phyloP scores from a whole-genome alignment of 495 filamentous ascomycete species.

The Neurospora tetrasperma region DNA sequence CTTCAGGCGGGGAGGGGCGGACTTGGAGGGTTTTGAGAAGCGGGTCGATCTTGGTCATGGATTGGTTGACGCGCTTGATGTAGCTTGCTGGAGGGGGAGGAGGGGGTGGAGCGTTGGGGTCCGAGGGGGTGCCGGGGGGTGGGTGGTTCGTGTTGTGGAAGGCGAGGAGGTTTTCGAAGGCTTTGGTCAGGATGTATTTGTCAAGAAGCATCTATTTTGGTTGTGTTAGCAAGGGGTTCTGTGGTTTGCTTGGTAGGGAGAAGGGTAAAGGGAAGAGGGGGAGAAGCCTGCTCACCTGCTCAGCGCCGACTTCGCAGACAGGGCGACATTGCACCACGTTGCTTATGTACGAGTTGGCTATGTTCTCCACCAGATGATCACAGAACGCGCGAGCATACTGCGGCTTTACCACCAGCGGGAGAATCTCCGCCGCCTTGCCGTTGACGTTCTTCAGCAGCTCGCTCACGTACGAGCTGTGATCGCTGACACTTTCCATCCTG shows the following conservation, averaged over 20 bases:
- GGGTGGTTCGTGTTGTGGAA: constrained; percentile 33
- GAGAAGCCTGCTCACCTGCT: constrained; percentile 49
- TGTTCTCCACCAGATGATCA: constrained; percentile 81
- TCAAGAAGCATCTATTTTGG: constrained; percentile 70
- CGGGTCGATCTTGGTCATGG: constrained; percentile 78
- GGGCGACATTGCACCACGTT: constrained; percentile 85
- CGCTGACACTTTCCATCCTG: constrained; percentile 86
- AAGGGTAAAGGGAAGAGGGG: not conserved
- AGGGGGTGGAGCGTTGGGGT: constrained; percentile 22
- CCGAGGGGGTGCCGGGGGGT: constrained; percentile 17
- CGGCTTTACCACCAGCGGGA: constrained; percentile 74
- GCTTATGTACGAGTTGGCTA: constrained; percentile 66
- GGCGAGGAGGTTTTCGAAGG: constrained; percentile 57
- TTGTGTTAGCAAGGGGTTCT: not conserved
- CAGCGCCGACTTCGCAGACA: constrained; percentile 88
- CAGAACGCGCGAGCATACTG: constrained; percentile 92
- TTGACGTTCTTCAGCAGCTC: constrained; percentile 69
- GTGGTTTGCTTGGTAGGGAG: not conserved
- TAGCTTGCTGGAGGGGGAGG: constrained; percentile 50
- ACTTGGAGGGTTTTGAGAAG: constrained; percentile 97
- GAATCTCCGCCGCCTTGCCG: constrained; percentile 55
- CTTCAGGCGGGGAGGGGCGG: constrained; percentile 79
- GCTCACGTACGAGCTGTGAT: constrained; percentile 85
- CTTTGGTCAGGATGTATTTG: constrained; percentile 81
- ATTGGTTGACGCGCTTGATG: constrained; percentile 77